Evolutionary conservation across 164 flowering plant genomes (phyloP).

Genomic region (Taxillus chinensis): DNA sequence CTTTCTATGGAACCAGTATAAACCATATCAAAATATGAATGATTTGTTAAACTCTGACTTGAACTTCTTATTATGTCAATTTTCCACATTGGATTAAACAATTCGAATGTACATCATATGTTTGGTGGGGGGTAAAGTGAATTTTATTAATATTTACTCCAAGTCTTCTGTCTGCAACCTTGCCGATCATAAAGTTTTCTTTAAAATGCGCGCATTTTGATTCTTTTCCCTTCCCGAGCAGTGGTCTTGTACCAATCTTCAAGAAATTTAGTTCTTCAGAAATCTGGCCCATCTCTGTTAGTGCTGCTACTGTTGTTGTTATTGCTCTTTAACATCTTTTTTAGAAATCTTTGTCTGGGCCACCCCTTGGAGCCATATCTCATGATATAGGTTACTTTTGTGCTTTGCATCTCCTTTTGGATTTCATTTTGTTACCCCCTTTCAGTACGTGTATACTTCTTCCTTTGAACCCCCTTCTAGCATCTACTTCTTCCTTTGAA

Average conservation of each 20-base stretch:
- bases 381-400: neutral
- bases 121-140: neutral
- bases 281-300: neutral
- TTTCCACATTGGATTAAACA: neutral
- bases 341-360: neutral
- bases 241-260: neutral
- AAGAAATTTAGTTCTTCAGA: neutral
- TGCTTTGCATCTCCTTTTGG: neutral
- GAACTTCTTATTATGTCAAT: neutral
- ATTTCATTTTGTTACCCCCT: neutral
- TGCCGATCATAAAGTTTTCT: no score
- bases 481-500: neutral
- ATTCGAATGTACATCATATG: neutral
- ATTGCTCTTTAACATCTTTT: neutral
- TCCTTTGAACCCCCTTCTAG: neutral
- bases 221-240: neutral
- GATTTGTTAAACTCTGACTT: neutral
- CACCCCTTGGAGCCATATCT: neutral
- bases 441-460: neutral
- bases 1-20: conserved; percentile 9
- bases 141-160: neutral
- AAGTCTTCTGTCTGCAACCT: neutral
- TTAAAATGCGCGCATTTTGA: no score
- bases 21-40: conserved; percentile 8
- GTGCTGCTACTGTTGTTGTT: neutral